Conservation (phyloP, 2,329 filamentous ascomycete species). For the Herpomyces periplanetae region DNA sequence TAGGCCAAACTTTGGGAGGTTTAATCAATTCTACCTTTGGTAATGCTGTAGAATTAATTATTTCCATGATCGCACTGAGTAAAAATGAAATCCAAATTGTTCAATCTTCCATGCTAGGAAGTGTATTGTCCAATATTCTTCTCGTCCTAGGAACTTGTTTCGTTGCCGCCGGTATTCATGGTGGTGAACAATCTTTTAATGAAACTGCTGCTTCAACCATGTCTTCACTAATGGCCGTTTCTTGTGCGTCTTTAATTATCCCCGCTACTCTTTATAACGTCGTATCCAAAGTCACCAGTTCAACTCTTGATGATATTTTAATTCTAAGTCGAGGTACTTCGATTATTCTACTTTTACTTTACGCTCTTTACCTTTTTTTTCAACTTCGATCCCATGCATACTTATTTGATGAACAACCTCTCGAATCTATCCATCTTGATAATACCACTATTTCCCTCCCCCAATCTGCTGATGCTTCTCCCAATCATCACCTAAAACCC, state of each 20-base stretch:
- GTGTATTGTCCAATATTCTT: slow-evolving; percentile 70
- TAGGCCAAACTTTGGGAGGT: slow-evolving; percentile 56
- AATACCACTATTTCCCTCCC: too few relatives aligned
- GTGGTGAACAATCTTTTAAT: slow-evolving; percentile 43
- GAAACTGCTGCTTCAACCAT: slow-evolving; percentile 41
- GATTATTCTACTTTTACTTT: slow-evolving; percentile 45
- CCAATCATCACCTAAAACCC: slow-evolving; percentile 21
- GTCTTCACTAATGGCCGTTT: slow-evolving; percentile 34
- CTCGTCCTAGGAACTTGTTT: slow-evolving; percentile 76
- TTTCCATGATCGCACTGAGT: slow-evolving; percentile 56
- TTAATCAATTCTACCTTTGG: slow-evolving; percentile 37
- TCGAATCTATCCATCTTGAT: slow-evolving; percentile 14
- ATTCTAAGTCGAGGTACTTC: slow-evolving; percentile 42
- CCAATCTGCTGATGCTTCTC: slow-evolving; percentile 7
- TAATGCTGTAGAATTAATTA: slow-evolving; percentile 41
- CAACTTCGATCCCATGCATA: slow-evolving; percentile 50
- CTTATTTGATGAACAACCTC: slow-evolving; percentile 25
- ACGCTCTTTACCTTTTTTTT: slow-evolving; percentile 46
- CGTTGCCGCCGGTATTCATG: slow-evolving; percentile 43
- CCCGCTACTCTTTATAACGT: slow-evolving; percentile 43
- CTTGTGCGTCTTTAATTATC: slow-evolving; percentile 37
- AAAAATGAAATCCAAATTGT: slow-evolving; percentile 70
- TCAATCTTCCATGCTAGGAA: slow-evolving; percentile 89
- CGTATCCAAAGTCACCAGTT: slow-evolving; percentile 8
- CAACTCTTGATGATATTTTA: slow-evolving; percentile 16